Evolutionary conservation across 1,139 yeast genomes (phyloP).

Genomic region (Debaryomycetaceae sp.): DNA sequence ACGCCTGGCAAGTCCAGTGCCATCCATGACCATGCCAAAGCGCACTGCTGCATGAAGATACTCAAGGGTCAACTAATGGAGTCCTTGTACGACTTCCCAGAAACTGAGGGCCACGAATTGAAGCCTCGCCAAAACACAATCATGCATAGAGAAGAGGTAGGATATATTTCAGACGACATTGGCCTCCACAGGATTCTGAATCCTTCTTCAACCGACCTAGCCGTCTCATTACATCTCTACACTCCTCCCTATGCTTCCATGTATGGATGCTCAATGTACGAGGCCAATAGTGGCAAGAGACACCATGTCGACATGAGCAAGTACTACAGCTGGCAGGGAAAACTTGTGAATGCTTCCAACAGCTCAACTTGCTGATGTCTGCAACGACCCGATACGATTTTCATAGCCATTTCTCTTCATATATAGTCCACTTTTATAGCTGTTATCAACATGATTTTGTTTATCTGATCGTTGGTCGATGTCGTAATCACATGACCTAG

Average conservation of each 20-base stretch:
- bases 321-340: constrained; percentile 63
- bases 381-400: background rate
- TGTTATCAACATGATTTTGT: background rate
- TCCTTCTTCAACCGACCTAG: constrained; percentile 40
- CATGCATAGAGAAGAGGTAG: constrained; percentile 47
- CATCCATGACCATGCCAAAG: constrained; percentile 75
- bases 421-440: background rate
- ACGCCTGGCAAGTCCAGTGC: constrained; percentile 63
- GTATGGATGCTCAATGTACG: constrained; percentile 64
- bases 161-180: constrained; percentile 63
- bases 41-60: constrained; percentile 68
- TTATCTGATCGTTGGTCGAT: background rate
- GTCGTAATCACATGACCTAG: background rate
- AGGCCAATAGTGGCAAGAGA: constrained; percentile 48
- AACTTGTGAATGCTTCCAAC: constrained; percentile 25
- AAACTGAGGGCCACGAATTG: constrained; percentile 22
- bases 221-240: constrained; percentile 70
- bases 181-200: constrained; percentile 69
- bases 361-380: constrained; percentile 29
- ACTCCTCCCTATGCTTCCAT: constrained; percentile 76
- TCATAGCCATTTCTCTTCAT: background rate
- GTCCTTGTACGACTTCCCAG: constrained; percentile 55
- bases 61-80: constrained; percentile 60
- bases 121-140: constrained; percentile 29
- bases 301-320: constrained; percentile 60